Conservation (phyloP, 2,329 filamentous ascomycete genomes). For the Neofusicoccum umdonicola region DNA sequence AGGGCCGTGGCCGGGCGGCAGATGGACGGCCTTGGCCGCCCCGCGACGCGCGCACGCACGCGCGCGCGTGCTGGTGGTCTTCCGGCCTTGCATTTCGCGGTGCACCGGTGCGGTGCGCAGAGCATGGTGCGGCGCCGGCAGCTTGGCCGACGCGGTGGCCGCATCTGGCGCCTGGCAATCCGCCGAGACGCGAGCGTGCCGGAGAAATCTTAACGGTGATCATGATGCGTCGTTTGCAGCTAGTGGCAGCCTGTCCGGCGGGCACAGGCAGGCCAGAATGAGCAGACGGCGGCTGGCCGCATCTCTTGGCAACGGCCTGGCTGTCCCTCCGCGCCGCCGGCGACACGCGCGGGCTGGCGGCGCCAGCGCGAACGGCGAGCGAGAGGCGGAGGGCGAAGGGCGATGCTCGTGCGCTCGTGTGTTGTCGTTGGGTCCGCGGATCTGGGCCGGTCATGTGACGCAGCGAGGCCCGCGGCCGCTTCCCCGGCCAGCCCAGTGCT, state of each 20-base stretch:
- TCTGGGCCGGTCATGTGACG: conserved; percentile 3
- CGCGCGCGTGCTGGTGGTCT: neutral
- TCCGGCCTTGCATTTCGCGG: neutral
- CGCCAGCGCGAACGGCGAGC: no score
- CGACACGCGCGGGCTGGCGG: neutral
- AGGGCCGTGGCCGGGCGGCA: neutral
- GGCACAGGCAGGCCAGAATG: neutral
- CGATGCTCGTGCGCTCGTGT: neutral
- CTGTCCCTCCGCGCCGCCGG: neutral
- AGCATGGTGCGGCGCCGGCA: no score
- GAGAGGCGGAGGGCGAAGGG: neutral
- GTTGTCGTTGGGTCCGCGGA: neutral
- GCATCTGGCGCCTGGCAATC: neutral
- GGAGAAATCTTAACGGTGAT: neutral
- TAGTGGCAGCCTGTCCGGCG: neutral
- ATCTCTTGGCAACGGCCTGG: neutral
- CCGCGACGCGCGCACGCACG: neutral
- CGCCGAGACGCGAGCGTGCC: neutral
- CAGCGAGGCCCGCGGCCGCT: neutral
- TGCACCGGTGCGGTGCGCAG: neutral
- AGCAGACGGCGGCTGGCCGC: neutral
- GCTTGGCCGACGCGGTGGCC: neutral
- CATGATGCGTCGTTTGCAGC: neutral
- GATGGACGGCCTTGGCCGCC: neutral
- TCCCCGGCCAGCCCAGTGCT: neutral